phyloP scores from a whole-genome alignment of 2,329 filamentous ascomycete genomes.

The Zymoseptoria crescenta region DNA sequence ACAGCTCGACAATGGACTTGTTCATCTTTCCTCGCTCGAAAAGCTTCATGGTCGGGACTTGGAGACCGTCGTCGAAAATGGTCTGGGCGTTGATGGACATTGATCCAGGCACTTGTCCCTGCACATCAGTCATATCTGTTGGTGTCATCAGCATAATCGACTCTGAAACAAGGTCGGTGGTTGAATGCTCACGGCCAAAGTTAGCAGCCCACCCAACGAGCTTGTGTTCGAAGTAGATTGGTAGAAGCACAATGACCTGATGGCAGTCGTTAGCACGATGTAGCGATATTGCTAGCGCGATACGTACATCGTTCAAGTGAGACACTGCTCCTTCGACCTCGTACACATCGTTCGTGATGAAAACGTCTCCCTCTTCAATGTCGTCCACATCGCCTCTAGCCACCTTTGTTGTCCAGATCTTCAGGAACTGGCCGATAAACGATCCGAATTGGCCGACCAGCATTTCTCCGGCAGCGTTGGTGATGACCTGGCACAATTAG shows the following conservation, averaged over 20 bases:
- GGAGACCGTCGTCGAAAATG: slow-evolving; percentile 22
- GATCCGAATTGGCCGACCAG: slow-evolving; percentile 21
- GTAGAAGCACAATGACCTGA: slow-evolving; percentile 14
- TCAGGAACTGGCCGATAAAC: slow-evolving; percentile 23
- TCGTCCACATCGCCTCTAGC: slow-evolving; percentile 16
- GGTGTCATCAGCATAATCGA: neutral
- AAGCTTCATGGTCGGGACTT: slow-evolving; percentile 23
- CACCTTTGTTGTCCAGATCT: slow-evolving; percentile 23
- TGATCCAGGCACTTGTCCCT: slow-evolving; percentile 22
- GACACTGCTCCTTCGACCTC: slow-evolving; percentile 22
- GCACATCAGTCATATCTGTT: slow-evolving; percentile 21
- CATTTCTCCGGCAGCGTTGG: slow-evolving; percentile 19
- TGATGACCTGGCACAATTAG: slow-evolving; percentile 13
- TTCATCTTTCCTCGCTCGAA: slow-evolving; percentile 24
- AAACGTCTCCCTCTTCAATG: slow-evolving; percentile 22
- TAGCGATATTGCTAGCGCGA: neutral
- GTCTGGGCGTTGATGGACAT: slow-evolving; percentile 24
- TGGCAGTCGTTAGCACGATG: neutral
- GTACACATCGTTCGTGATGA: slow-evolving; percentile 23
- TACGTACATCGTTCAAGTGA: slow-evolving; percentile 19
- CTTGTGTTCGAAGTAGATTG: slow-evolving; percentile 22
- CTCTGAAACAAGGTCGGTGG: neutral
- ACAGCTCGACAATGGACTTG: slow-evolving; percentile 19
- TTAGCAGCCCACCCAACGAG: slow-evolving; percentile 24
- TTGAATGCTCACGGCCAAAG: slow-evolving; percentile 8